A percentile compares a stretch with the other conserved stretches of the same genome.
phyloP scores from a whole-genome alignment of 805 yeast species.

The Metschnikowia continentalis region DNA sequence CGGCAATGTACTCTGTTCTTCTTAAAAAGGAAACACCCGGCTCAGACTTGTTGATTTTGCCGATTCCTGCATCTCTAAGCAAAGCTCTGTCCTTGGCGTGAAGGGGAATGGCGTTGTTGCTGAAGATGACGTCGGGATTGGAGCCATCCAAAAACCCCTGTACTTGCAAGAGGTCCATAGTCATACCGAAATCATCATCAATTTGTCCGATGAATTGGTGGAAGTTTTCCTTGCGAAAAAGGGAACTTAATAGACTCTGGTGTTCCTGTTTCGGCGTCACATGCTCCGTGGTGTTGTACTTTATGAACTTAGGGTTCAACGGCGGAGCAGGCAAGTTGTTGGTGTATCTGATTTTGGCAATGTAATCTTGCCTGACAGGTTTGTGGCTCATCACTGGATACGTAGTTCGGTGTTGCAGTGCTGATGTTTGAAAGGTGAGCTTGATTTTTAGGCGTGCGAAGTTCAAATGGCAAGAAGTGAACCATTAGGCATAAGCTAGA shows the following conservation, averaged over 20 bases:
- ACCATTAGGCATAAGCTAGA: too few relatives aligned
- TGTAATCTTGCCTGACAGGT: slow-evolving; percentile 64
- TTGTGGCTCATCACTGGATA: slow-evolving; percentile 15
- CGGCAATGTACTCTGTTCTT: slow-evolving; percentile 89
- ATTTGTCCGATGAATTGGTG: slow-evolving; percentile 52
- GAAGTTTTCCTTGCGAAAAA: slow-evolving; percentile 73
- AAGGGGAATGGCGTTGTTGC: slow-evolving; percentile 37
- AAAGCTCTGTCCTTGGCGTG: slow-evolving; percentile 76
- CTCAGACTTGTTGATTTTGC: slow-evolving; percentile 38
- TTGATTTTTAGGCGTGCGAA: slow-evolving; percentile 5
- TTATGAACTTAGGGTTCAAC: slow-evolving; percentile 79
- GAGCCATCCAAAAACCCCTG: slow-evolving; percentile 65
- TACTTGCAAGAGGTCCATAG: slow-evolving; percentile 62
- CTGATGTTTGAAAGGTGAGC: background rate
- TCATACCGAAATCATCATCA: slow-evolving; percentile 69
- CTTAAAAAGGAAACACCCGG: slow-evolving; percentile 77
- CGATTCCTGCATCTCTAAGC: slow-evolving; percentile 72
- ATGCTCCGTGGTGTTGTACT: slow-evolving; percentile 41
- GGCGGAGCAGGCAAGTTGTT: slow-evolving; percentile 93
- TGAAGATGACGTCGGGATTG: slow-evolving; percentile 43
- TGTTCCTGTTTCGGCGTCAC: slow-evolving; percentile 35
- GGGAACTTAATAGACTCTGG: slow-evolving; percentile 57
- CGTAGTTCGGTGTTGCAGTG: background rate
- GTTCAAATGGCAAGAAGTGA: background rate
- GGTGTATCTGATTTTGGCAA: slow-evolving; percentile 76